These are phyloP conservation scores for Talaromyces sp. DNA, from an alignment of 2,329 filamentous ascomycete genomes.

Conservation along the genomic window DNA sequence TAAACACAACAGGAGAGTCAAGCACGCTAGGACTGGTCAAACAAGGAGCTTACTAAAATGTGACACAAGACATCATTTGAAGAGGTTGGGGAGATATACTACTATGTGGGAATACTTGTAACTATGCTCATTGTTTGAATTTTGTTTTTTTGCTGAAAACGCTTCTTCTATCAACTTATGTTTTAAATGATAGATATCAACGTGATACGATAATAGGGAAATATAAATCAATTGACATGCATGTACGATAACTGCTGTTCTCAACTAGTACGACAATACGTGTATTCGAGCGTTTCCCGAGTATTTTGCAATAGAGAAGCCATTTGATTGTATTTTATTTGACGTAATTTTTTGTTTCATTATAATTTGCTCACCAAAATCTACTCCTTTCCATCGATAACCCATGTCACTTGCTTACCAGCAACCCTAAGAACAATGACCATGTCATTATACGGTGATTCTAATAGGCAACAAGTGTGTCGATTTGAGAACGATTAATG, in stretches of 20 bases:
- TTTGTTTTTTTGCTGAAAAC: no score
- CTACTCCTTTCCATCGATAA: not conserved
- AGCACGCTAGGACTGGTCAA: not conserved
- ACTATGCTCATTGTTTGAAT: no score
- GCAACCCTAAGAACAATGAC: not conserved
- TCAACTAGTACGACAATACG: no score
- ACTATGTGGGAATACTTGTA: no score
- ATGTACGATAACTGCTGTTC: no score
- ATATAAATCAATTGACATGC: not conserved
- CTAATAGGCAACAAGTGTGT: not conserved
- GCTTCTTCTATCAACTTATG: no score
- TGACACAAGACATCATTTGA: not conserved
- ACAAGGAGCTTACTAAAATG: not conserved
- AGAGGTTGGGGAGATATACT: no score
- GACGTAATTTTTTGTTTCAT: not conserved
- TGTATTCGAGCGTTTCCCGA: not conserved
- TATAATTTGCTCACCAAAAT: no score
- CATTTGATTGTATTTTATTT: not conserved
- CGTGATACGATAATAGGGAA: not conserved
- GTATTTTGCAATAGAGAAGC: not conserved
- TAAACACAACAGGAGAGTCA: not conserved
- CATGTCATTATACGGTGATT: not conserved
- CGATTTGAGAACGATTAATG: not conserved
- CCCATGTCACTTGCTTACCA: not conserved
- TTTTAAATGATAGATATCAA: not conserved